Percentiles rank a stretch among this genome's conserved stretches.
These are phyloP conservation scores for Murraya koenigii DNA, from an alignment of 345 rosid species.

Conservation along the genomic window DNA sequence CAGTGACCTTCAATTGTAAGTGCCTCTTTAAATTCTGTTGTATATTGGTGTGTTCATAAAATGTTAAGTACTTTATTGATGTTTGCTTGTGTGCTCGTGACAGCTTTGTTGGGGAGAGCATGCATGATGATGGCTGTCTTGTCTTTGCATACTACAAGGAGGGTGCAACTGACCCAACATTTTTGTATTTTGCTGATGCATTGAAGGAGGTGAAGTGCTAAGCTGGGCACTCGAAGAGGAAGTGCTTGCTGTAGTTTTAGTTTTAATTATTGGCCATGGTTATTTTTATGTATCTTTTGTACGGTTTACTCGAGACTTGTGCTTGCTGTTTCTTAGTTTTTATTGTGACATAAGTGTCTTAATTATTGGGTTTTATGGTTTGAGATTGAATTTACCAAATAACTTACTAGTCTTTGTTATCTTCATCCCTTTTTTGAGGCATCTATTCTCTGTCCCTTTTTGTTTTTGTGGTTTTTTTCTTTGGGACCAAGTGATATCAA, in stretches of 20 bases:
- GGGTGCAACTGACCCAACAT: slow-evolving; percentile 88
- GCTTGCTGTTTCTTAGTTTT: neutral
- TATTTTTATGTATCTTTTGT: neutral
- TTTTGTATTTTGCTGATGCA: slow-evolving; percentile 77
- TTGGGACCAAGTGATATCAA: neutral
- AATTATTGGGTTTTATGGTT: neutral
- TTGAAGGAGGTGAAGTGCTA: slow-evolving; percentile 97
- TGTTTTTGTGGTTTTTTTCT: no score
- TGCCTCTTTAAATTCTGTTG: neutral
- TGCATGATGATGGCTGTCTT: slow-evolving; percentile 65
- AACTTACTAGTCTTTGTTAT: neutral
- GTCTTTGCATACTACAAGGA: slow-evolving; percentile 98
- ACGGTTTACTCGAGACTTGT: neutral
- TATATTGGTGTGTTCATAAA: neutral
- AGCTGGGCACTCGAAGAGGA: slow-evolving; percentile 18
- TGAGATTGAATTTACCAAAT: neutral
- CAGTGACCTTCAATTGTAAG: slow-evolving; percentile 90
- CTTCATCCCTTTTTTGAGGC: neutral
- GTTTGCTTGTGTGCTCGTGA: neutral
- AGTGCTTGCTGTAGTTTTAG: slow-evolving; percentile 24
- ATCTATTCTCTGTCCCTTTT: neutral
- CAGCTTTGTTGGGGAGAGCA: slow-evolving; percentile 98
- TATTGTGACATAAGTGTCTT: neutral
- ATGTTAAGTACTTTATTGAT: neutral
- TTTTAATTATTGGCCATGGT: slow-evolving; percentile 1